These are phyloP conservation scores for Pichia sp. DNA, from an alignment of 1,139 yeast species.

Conservation along the genomic window DNA sequence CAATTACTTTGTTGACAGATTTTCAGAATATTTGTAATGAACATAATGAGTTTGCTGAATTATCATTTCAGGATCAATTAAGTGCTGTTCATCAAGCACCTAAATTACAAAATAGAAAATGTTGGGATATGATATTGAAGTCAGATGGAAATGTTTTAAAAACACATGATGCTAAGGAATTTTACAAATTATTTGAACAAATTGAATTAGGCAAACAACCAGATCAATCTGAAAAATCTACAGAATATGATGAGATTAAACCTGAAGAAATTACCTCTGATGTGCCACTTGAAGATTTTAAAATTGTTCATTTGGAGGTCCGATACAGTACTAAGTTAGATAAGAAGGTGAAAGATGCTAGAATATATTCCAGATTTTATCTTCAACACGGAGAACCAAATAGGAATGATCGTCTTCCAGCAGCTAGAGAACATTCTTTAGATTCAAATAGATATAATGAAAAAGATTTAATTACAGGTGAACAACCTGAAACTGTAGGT, in stretches of 20 bases:
- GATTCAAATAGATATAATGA: not conserved
- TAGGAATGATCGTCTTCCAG: constrained; percentile 18
- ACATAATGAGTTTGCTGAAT: constrained; percentile 12
- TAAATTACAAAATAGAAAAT: constrained; percentile 11
- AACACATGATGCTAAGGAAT: constrained; percentile 8
- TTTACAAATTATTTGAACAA: constrained; percentile 1
- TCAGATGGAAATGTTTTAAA: constrained; percentile 7
- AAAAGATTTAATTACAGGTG: constrained; percentile 25
- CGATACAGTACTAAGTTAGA: constrained; percentile 53
- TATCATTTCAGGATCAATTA: constrained; percentile 20
- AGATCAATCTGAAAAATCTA: not conserved
- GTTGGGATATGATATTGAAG: constrained; percentile 15
- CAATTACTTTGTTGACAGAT: constrained; percentile 24
- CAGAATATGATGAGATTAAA: not conserved
- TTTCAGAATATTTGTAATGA: constrained; percentile 11
- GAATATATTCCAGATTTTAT: constrained; percentile 59
- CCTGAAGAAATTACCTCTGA: not conserved
- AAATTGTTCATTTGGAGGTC: constrained; percentile 19
- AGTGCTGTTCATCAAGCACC: constrained; percentile 23
- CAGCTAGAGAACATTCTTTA: constrained; percentile 10
- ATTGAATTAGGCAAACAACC: not conserved
- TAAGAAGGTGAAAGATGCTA: constrained; percentile 52
- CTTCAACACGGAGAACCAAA: constrained; percentile 72
- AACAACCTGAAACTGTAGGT: constrained; percentile 12
- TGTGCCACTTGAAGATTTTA: constrained; percentile 4